Evolutionary conservation across 495 filamentous ascomycete genomes (phyloP).

Genomic region (Xylona heveae): DNA sequence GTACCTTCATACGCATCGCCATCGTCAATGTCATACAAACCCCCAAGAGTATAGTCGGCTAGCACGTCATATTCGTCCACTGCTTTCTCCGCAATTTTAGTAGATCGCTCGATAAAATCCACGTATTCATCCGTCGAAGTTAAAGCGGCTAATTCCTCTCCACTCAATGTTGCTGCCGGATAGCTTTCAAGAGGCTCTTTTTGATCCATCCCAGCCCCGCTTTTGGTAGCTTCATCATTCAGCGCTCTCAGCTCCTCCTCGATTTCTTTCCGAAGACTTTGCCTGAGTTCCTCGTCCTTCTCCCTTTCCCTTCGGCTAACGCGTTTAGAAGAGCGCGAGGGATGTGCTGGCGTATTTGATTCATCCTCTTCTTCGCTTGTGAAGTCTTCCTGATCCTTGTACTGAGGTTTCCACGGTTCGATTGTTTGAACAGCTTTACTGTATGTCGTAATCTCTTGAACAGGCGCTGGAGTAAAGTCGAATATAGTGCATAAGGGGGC

Average conservation of each 20-base stretch:
- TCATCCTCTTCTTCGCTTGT: conserved; percentile 48
- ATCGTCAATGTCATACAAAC: conserved; percentile 44
- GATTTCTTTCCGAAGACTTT: conserved; percentile 70
- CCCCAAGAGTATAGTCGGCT: conserved; percentile 75
- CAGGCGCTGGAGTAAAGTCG: conserved; percentile 42
- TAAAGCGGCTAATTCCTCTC: conserved; percentile 77
- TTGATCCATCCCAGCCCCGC: no score
- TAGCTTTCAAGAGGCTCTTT: conserved; percentile 24
- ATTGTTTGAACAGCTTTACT: conserved; percentile 87
- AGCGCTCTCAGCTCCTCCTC: conserved; percentile 70
- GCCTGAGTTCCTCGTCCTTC: conserved; percentile 70
- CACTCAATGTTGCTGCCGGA: conserved; percentile 58
- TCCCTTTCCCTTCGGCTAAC: conserved; percentile 55
- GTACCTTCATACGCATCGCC: conserved; percentile 57
- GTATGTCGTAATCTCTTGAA: conserved; percentile 73
- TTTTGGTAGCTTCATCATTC: conserved; percentile 28
- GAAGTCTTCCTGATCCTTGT: conserved; percentile 29
- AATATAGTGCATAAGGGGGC: conserved; percentile 47
- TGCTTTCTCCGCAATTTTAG: conserved; percentile 91
- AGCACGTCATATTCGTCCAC: conserved; percentile 91
- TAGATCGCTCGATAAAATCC: conserved; percentile 86
- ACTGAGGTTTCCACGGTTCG: conserved; percentile 17
- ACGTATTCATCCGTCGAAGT: conserved; percentile 84
- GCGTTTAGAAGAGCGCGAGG: conserved; percentile 40
- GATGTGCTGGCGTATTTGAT: conserved; percentile 13